Base-by-base conservation (phyloP, 345 rosid species). In the Citrus hindsii region DNA sequence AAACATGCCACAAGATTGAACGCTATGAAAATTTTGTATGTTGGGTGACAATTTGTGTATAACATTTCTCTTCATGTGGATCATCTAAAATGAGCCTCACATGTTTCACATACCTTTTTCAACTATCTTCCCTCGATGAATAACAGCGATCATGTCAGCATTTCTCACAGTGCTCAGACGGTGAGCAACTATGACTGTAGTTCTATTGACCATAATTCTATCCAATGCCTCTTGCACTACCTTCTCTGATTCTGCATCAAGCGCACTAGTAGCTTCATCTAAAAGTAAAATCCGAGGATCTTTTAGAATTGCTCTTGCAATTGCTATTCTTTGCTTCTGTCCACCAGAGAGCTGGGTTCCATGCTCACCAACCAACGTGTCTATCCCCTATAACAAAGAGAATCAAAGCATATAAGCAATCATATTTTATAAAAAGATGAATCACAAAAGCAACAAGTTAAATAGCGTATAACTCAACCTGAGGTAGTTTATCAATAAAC, bases 321-420 rank as follows among this genome's bases (percentile, higher is more conserved):
- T 92, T 3, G 98, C 98, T 72, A 94, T 84, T 76, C 98, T 89
- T 85, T 95, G 99, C 82, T 95, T 95, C 74, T 96, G 99, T 37
- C 99, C 99, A 13, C 99, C 99, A 0, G 98, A 94, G 62, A 96
- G 89, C 81, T 91, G 98, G 28, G 96, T 89, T 71, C 99, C 97
- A 71, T 91, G 97, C 82, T 95, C 98, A 22, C 99, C 99, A 7
- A 89, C 97, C 97, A 89, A 86, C 3, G 98, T 94, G 75, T 94
- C 97, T 42, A 92, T 74, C 67, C 98, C 99, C 86, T 92, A 69
- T 5, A 58, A 40, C 32, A 68, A 48, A 63, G 24, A 67, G 12
- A 48, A 69, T 37, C 28, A 40, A 65, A 32, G 28, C 9, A 37
- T 46, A 61, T 72, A 25, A 35, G 56, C 21, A 2, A 35, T 63